Evolutionary conservation across 768 basidiomycete species (phyloP).

Genomic region (Lactarius quietus): DNA sequence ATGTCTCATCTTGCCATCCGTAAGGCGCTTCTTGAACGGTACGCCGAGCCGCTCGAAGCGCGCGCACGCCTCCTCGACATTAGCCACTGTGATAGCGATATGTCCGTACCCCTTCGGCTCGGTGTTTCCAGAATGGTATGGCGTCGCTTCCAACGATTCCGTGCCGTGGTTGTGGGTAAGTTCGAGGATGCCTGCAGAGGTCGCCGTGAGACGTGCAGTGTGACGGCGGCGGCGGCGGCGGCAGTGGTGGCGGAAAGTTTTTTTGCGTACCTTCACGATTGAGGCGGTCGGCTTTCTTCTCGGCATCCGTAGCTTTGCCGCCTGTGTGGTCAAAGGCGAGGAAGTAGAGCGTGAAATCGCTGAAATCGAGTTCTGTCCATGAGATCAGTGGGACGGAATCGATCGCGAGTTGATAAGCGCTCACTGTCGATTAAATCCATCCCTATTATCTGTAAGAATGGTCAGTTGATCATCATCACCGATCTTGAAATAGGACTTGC

Average conservation of each 20-base stretch:
- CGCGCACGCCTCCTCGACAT: constrained; percentile 79
- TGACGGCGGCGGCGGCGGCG: no score
- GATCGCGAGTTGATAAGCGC: constrained; percentile 8
- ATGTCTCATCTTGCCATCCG: constrained; percentile 81
- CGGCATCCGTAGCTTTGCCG: constrained; percentile 46
- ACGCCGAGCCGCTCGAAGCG: constrained; percentile 80
- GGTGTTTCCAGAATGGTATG: constrained; percentile 82
- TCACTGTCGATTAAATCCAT: constrained; percentile 33
- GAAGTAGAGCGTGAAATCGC: constrained; percentile 79
- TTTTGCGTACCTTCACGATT: constrained; percentile 61
- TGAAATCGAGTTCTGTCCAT: constrained; percentile 47
- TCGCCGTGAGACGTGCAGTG: no score
- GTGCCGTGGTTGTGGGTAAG: constrained; percentile 90
- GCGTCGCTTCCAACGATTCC: constrained; percentile 77
- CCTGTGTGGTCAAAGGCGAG: constrained; percentile 71
- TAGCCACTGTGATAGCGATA: constrained; percentile 80
- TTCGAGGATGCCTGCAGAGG: constrained; percentile 57
- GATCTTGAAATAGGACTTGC: constrained; percentile 37
- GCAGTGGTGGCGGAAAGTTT: neutral
- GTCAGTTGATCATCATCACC: neutral
- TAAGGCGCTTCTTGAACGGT: constrained; percentile 80
- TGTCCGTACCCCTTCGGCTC: constrained; percentile 86
- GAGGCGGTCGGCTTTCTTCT: constrained; percentile 48
- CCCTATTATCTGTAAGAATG: constrained; percentile 30
- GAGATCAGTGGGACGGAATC: neutral